phyloP scores from a whole-genome alignment of 2,329 filamentous ascomycete species.

The Dothideomycetes sp. region DNA sequence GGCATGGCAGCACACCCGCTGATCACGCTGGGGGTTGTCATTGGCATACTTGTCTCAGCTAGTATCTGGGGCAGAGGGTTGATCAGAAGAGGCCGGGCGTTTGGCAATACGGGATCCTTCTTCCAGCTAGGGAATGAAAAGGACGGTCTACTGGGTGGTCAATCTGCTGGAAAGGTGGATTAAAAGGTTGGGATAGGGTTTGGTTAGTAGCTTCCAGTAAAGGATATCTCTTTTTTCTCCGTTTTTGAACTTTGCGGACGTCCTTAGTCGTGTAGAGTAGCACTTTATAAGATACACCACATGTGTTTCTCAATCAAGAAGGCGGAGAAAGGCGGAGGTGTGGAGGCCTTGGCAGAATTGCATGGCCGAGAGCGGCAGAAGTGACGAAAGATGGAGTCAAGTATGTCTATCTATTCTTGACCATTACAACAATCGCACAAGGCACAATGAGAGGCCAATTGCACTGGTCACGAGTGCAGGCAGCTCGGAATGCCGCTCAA shows the following conservation, averaged over 20 bases:
- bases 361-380: constrained; percentile 3
- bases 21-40: constrained; percentile 44
- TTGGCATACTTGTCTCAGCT: constrained; percentile 37
- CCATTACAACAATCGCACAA: background rate
- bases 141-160: constrained; percentile 51
- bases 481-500: background rate
- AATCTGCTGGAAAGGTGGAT: constrained; percentile 21
- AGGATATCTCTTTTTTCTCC: constrained; percentile 3
- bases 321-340: background rate
- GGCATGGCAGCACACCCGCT: constrained; percentile 37
- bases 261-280: no score
- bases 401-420: no score
- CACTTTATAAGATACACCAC: no score
- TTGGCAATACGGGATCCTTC: constrained; percentile 47
- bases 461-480: constrained; percentile 6
- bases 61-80: constrained; percentile 26
- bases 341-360: constrained; percentile 9
- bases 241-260: no score
- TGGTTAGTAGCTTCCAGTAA: background rate
- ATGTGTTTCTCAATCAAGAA: no score
- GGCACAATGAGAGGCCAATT: constrained; percentile 12
- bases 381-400: no score
- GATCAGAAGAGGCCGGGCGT: constrained; percentile 26
- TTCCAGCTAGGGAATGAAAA: constrained; percentile 60
- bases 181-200: constrained; percentile 4